A percentile compares a stretch with the other conserved stretches of the same genome.
Evolutionary conservation across 2,329 filamentous ascomycete species (phyloP).

Genomic region (Fusarium chlamydosporum): DNA sequence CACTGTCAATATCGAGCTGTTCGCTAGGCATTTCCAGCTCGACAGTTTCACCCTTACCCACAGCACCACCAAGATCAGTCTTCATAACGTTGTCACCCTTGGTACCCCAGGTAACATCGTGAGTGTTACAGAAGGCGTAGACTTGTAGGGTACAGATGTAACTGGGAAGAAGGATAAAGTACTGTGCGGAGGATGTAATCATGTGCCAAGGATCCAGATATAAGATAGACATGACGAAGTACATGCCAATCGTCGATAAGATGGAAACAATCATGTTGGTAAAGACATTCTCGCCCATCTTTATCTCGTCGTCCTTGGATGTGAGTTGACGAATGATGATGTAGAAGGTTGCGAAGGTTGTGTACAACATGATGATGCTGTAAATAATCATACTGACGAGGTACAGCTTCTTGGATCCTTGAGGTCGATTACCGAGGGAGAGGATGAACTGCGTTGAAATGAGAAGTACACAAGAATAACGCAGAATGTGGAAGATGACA

Average conservation of each 20-base stretch:
- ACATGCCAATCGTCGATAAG: conserved; percentile 90
- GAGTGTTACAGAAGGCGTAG: conserved; percentile 82
- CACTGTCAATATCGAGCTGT: conserved; percentile 97
- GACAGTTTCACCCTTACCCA: conserved; percentile 83
- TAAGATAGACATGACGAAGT: conserved; percentile 95
- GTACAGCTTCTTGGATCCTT: conserved; percentile 94
- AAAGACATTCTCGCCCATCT: conserved; percentile 88
- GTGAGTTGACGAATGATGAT: conserved; percentile 88
- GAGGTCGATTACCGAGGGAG: conserved; percentile 94
- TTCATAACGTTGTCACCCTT: conserved; percentile 94
- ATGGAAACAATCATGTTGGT: conserved; percentile 94
- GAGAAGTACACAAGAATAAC: conserved; percentile 87
- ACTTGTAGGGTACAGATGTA: conserved; percentile 99
- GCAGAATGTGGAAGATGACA: conserved; percentile 87
- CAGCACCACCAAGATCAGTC: conserved; percentile 90
- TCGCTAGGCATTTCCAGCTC: conserved; percentile 98
- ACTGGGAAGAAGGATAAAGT: conserved; percentile 90
- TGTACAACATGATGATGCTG: conserved; percentile 94
- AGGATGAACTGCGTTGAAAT: conserved; percentile 97
- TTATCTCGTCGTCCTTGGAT: conserved; percentile 61
- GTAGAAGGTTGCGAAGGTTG: conserved; percentile 88
- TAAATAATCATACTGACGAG: conserved; percentile 91
- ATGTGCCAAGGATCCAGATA: conserved; percentile 99
- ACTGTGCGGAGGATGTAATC: conserved; percentile 91
- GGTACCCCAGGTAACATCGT: conserved; percentile 44